Evolutionary conservation across 202 grass and related monocot genomes (phyloP).

Genomic region (Carex sylvatica): DNA sequence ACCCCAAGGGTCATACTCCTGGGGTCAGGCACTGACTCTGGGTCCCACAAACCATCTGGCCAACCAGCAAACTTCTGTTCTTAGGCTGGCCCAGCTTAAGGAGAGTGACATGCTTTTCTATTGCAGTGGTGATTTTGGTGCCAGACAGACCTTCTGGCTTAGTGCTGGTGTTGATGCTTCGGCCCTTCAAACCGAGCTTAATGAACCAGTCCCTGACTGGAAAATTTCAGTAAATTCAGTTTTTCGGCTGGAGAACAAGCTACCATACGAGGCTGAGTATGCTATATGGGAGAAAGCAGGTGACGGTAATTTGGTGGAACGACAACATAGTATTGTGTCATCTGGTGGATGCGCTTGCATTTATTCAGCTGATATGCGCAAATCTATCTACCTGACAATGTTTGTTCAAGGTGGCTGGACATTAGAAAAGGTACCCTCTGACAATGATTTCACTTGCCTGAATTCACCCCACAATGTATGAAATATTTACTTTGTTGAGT

Average conservation of each 20-base stretch:
- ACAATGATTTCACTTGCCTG: neutral
- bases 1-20: conserved; percentile 58
- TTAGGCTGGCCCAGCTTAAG: conserved; percentile 86
- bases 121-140: conserved; percentile 39
- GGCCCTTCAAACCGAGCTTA: conserved; percentile 86
- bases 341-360: conserved; percentile 77
- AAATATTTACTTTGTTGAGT: neutral
- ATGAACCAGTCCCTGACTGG: conserved; percentile 85
- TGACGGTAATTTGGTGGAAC: conserved; percentile 87
- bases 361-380: conserved; percentile 91
- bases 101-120: conserved; percentile 83
- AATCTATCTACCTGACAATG: conserved; percentile 78
- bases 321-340: conserved; percentile 61
- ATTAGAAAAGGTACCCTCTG: conserved; percentile 73
- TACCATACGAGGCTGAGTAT: conserved; percentile 88
- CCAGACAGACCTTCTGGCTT: conserved; percentile 74
- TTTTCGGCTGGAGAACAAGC: conserved; percentile 94
- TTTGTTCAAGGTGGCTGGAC: conserved; percentile 91
- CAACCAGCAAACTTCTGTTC: conserved; percentile 40
- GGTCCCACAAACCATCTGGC: conserved; percentile 49
- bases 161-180: conserved; percentile 83
- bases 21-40: conserved; percentile 71
- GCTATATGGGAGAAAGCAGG: conserved; percentile 81
- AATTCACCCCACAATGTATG: neutral
- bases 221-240: conserved; percentile 89